phyloP scores from a whole-genome alignment of 2,329 filamentous ascomycete species.

The Paecilomyces fulvus region DNA sequence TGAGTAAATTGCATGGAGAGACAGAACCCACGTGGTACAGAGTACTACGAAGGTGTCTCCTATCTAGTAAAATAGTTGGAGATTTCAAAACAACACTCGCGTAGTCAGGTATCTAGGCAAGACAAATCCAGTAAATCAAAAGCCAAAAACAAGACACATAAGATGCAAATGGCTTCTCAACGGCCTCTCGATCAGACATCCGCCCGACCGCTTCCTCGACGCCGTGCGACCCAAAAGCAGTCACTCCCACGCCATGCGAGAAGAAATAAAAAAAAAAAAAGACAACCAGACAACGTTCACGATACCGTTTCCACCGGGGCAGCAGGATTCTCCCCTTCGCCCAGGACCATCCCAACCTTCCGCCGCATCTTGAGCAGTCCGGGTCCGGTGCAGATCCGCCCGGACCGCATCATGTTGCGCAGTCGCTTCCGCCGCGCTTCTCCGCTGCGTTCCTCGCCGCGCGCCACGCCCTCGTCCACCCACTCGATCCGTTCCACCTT shows the following conservation, averaged over 20 bases:
- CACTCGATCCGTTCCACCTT: slow-evolving; percentile 75
- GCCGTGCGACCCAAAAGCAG: not conserved
- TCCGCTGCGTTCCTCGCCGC: slow-evolving; percentile 39
- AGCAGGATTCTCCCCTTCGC: slow-evolving; percentile 10
- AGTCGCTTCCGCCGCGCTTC: slow-evolving; percentile 43
- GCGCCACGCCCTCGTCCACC: slow-evolving; percentile 60
- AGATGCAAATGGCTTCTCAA: not conserved
- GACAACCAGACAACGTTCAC: slow-evolving; percentile 7
- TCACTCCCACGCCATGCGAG: slow-evolving; percentile 4
- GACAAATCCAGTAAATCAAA: not conserved
- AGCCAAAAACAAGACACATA: not conserved
- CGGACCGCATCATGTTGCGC: slow-evolving; percentile 34
- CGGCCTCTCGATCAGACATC: not conserved
- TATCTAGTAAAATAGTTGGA: no score
- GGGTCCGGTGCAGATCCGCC: slow-evolving; percentile 34
- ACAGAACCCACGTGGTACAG: no score
- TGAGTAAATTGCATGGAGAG: no score
- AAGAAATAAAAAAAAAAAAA: no score
- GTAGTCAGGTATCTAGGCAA: not conserved
- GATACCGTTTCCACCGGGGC: slow-evolving; percentile 25
- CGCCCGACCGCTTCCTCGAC: not conserved
- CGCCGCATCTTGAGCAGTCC: slow-evolving; percentile 24
- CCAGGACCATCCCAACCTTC: slow-evolving; percentile 15
- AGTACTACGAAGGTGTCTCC: no score
- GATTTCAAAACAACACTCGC: not conserved